Conservation (phyloP, 2,329 filamentous ascomycete genomes). For the Penicillium sp. region DNA sequence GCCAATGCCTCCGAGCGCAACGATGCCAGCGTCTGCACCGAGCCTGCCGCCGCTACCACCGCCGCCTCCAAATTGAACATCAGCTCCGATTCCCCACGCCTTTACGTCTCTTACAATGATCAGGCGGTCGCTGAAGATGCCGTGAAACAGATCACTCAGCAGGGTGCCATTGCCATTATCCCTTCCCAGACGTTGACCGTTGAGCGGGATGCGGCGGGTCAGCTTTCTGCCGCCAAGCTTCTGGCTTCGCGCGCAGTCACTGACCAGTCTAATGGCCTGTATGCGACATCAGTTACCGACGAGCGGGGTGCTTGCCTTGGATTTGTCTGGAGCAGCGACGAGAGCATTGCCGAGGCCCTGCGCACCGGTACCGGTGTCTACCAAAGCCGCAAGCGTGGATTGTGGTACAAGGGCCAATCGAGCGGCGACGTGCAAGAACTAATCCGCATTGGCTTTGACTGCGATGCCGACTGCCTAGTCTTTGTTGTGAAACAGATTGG, state of each 20-base stretch:
- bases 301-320: constrained; percentile 82
- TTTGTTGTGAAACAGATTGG: constrained; percentile 91
- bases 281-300: constrained; percentile 89
- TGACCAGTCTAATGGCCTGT: constrained; percentile 78
- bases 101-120: constrained; percentile 39
- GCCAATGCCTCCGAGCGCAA: constrained; percentile 36
- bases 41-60: constrained; percentile 38
- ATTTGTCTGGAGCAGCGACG: constrained; percentile 89
- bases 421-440: constrained; percentile 93
- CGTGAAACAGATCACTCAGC: constrained; percentile 50
- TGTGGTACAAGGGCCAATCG: constrained; percentile 96
- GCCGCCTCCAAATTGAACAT: constrained; percentile 40
- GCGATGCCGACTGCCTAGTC: constrained; percentile 87
- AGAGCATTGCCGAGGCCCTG: constrained; percentile 84
- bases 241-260: constrained; percentile 74
- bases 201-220: constrained; percentile 58
- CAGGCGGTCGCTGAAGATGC: constrained; percentile 44
- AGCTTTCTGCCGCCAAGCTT: constrained; percentile 68
- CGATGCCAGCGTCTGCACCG: constrained; percentile 36
- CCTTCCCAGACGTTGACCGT: constrained; percentile 70
- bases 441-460: constrained; percentile 81
- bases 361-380: constrained; percentile 84
- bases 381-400: constrained; percentile 88
- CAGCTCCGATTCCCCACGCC: constrained; percentile 40
- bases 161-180: constrained; percentile 69